Evolutionary conservation across 2,329 filamentous ascomycete species (phyloP).

Genomic region (Botrytis fabae): DNA sequence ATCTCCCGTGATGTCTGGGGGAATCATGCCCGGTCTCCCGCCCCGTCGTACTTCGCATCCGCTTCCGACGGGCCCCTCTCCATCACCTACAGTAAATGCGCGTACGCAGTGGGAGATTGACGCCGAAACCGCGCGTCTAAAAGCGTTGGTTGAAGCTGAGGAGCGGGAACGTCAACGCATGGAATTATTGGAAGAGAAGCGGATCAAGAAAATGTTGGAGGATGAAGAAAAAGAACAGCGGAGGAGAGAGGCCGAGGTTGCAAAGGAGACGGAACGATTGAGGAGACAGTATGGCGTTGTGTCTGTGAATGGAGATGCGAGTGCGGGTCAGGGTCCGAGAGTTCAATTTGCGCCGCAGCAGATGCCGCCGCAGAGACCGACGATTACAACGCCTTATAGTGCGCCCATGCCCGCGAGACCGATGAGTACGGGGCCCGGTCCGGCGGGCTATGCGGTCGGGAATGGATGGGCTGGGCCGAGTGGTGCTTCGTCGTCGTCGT

Average conservation of each 20-base stretch:
- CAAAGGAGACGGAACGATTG: slow-evolving; percentile 82
- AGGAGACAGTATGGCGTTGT: slow-evolving; percentile 61
- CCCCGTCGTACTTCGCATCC: slow-evolving; percentile 24
- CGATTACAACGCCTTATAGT: slow-evolving; percentile 19
- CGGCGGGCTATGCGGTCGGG: neutral
- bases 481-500: slow-evolving; percentile 22
- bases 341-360: slow-evolving; percentile 22
- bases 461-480: neutral
- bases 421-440: slow-evolving; percentile 18
- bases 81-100: slow-evolving; percentile 34
- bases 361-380: slow-evolving; percentile 28
- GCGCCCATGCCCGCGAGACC: slow-evolving; percentile 28
- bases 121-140: slow-evolving; percentile 62
- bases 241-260: slow-evolving; percentile 59
- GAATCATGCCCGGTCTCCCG: slow-evolving; percentile 25
- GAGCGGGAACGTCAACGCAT: slow-evolving; percentile 44
- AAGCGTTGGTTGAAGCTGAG: slow-evolving; percentile 20
- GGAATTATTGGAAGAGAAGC: slow-evolving; percentile 57
- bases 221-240: slow-evolving; percentile 63
- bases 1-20: slow-evolving; percentile 38
- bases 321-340: neutral
- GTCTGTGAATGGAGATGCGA: neutral
- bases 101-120: slow-evolving; percentile 55
- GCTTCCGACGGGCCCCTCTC: slow-evolving; percentile 30
- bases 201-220: slow-evolving; percentile 65